Percentiles rank a stretch among this genome's conserved stretches.
phyloP scores from a whole-genome alignment of 305 asterid genomes.

The Andrographis paniculata region DNA sequence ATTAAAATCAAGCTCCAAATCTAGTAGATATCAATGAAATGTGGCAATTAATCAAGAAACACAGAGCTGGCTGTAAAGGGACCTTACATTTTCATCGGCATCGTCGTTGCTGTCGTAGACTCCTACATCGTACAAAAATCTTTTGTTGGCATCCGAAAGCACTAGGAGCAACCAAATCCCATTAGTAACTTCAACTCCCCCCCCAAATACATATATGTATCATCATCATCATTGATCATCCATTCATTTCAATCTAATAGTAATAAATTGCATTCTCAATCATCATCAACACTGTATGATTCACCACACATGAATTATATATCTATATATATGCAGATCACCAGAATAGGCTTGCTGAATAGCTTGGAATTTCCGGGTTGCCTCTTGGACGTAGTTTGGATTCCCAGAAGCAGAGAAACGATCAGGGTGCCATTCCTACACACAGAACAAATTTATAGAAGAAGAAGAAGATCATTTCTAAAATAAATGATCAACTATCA shows the following conservation, averaged over 20 bases:
- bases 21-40: no score
- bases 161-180: conserved; percentile 35
- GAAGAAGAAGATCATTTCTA: background rate
- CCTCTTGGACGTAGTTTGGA: conserved; percentile 47
- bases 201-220: no score
- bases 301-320: no score
- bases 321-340: no score
- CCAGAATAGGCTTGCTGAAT: conserved; percentile 91
- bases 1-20: no score
- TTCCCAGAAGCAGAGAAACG: conserved; percentile 58
- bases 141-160: conserved; percentile 63
- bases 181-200: conserved; percentile 15
- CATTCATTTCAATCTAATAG: no score
- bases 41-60: background rate
- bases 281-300: background rate
- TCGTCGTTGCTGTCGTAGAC: conserved; percentile 69
- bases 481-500: no score
- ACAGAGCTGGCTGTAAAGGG: background rate
- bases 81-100: conserved; percentile 58
- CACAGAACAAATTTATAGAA: background rate
- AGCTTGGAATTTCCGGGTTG: conserved; percentile 69
- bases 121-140: conserved; percentile 83
- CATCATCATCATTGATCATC: no score
- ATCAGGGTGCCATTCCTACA: conserved; percentile 92
- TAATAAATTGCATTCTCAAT: no score